Evolutionary conservation across 352 stramenopile genomes (phyloP).

Genomic region (Phytophthora podocarpi): DNA sequence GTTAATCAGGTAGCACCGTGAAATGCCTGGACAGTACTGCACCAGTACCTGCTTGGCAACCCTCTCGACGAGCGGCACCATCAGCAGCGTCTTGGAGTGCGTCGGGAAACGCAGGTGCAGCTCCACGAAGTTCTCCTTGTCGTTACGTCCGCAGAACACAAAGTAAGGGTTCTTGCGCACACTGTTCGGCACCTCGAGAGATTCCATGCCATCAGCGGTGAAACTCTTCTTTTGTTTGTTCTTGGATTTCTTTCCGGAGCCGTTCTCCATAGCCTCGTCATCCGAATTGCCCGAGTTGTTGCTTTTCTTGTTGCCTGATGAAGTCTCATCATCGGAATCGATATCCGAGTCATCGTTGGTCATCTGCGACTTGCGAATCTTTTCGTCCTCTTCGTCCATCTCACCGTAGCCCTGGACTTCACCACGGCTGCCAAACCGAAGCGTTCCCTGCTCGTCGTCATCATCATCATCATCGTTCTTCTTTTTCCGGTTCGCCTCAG

Average conservation of each 20-base stretch:
- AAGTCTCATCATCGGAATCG: slow-evolving; percentile 55
- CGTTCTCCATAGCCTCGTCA: slow-evolving; percentile 48
- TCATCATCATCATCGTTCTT: slow-evolving; percentile 73
- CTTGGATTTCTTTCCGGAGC: slow-evolving; percentile 27
- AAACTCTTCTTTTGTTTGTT: slow-evolving; percentile 51
- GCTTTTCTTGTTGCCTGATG: slow-evolving; percentile 42
- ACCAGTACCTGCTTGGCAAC: slow-evolving; percentile 87
- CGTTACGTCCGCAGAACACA: slow-evolving; percentile 77
- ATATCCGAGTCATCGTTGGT: slow-evolving; percentile 66
- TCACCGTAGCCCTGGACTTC: slow-evolving; percentile 90
- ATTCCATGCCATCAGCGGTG: slow-evolving; percentile 61
- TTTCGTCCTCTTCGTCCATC: slow-evolving; percentile 95
- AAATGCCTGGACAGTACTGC: slow-evolving; percentile 88
- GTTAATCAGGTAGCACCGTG: slow-evolving; percentile 90
- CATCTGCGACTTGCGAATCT: slow-evolving; percentile 68
- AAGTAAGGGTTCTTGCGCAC: slow-evolving; percentile 91
- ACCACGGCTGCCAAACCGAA: slow-evolving; percentile 77
- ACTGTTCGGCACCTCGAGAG: slow-evolving; percentile 71
- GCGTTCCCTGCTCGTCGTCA: slow-evolving; percentile 90
- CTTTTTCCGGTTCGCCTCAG: slow-evolving; percentile 44
- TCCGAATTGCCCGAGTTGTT: slow-evolving; percentile 31
- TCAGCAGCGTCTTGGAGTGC: slow-evolving; percentile 88
- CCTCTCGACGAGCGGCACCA: slow-evolving; percentile 91
- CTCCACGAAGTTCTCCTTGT: slow-evolving; percentile 84
- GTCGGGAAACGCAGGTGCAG: slow-evolving; percentile 88